Conservation (phyloP, 177 flowering plant species). For the Vitis hybrid region DNA sequence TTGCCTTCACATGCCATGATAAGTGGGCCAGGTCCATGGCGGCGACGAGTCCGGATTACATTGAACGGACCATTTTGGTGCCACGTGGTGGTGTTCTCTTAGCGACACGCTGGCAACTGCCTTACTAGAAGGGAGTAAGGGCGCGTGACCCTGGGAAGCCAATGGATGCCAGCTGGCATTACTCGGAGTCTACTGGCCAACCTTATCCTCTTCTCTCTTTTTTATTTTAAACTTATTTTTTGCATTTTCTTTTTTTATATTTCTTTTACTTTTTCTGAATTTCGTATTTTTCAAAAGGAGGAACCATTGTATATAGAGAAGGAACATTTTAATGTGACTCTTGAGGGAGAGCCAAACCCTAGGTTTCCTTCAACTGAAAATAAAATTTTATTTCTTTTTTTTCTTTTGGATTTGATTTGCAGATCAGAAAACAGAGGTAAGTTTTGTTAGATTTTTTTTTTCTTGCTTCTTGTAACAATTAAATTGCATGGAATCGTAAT, state of each 20-base stretch:
- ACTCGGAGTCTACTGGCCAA: slow-evolving; percentile 26
- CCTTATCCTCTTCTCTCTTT: slow-evolving; percentile 33
- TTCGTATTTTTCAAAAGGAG: background rate
- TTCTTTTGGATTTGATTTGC: background rate
- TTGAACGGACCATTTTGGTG: background rate
- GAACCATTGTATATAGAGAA: background rate
- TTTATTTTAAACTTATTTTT: background rate
- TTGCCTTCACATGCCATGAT: background rate
- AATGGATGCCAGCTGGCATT: slow-evolving; percentile 25
- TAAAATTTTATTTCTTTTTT: background rate
- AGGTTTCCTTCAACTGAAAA: slow-evolving; percentile 5
- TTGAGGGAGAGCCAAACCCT: slow-evolving; percentile 23
- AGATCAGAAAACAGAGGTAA: background rate
- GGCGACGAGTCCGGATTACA: background rate
- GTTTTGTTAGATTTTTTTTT: background rate
- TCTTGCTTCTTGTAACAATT: background rate
- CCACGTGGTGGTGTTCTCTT: background rate
- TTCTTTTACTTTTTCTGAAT: background rate
- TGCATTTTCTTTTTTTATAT: background rate
- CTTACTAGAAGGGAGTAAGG: background rate
- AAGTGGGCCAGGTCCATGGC: background rate
- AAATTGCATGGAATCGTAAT: background rate
- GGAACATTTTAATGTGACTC: slow-evolving; percentile 10
- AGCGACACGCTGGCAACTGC: background rate
- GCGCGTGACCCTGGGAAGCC: slow-evolving; percentile 15